Base-by-base conservation (phyloP, 1,284 basidiomycete genomes). In the Rhizopogon parksii region DNA sequence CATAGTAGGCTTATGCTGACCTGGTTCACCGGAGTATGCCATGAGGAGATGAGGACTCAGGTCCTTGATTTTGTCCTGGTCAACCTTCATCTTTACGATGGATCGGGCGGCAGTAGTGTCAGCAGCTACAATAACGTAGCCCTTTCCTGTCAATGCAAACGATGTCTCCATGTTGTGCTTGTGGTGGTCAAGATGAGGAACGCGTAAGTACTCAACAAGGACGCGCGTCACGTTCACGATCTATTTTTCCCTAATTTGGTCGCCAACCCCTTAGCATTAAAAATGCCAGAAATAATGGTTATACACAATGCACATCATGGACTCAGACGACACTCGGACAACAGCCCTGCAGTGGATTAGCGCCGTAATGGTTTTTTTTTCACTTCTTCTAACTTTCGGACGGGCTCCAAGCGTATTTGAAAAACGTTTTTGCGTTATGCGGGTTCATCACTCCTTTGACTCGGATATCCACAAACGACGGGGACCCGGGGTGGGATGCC, bases 41-140 rank as follows among this genome's bases (percentile, higher is more conserved):
- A 99, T 96, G 63, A 96, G 82, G 15, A 99, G 77, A 68, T 97
- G 91, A 36, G 94, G 85, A 57, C 90, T 87, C 35, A 99, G 78
- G 32, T 81, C 78, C 72, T 94, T 95, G 74, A 95, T 94, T 77
- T 99, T 98, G 79, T 99, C 95, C 73, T 94, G 90, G 71, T 97
- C 92, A 30, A 80, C 71, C 76, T 99, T 97, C 92, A 98, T 96
- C 73, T 95, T 95, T 64, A 98, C 85, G 69, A 99, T 94, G 19
- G 91, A 95, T 53, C 90, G 81, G 4, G 84, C 86, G 6, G 93
- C 85, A 30, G 85, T 92, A 21, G 86, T 94, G 71, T 99, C 95
- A 24, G 93, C 87, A 3, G 94, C 94, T 59, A 97, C 73, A 54
- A 97, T 79, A 51, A 91, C 87, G 71, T 91, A 97, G 64, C 86